Percentiles rank a stretch among this genome's conserved stretches.
Evolutionary conservation across 495 filamentous ascomycete species (phyloP).

Genomic region (Aspergillus ellipticus): DNA sequence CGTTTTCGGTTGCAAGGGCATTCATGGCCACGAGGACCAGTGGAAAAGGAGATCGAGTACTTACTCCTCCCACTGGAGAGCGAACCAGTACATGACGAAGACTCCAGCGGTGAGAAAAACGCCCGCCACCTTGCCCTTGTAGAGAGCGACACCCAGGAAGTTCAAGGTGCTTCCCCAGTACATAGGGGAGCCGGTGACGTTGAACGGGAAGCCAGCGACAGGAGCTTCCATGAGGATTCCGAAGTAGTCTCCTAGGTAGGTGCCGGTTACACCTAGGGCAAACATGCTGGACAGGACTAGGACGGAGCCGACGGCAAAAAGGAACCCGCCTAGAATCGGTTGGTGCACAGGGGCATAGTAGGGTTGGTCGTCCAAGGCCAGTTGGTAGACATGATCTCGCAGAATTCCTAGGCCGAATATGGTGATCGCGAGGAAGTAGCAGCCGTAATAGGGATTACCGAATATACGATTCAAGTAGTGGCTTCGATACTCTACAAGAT

Average conservation of each 20-base stretch:
- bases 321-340: conserved; percentile 65
- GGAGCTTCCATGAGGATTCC: conserved; percentile 95
- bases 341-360: conserved; percentile 56
- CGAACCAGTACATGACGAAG: conserved; percentile 73
- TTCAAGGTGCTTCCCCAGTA: conserved; percentile 91
- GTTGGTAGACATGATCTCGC: conserved; percentile 66
- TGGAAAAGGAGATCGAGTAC: conserved; percentile 20
- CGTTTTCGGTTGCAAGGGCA: background rate
- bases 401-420: conserved; percentile 91
- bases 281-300: conserved; percentile 87
- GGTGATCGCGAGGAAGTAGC: conserved; percentile 81
- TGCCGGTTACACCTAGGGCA: conserved; percentile 92
- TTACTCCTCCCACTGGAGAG: conserved; percentile 85
- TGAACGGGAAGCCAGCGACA: conserved; percentile 94
- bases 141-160: conserved; percentile 85
- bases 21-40: background rate
- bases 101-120: conserved; percentile 73
- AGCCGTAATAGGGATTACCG: conserved; percentile 73
- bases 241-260: conserved; percentile 97
- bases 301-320: conserved; percentile 73
- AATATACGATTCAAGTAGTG: conserved; percentile 85
- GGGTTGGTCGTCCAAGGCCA: conserved; percentile 38
- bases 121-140: conserved; percentile 86
- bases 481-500: conserved; percentile 76
- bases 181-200: conserved; percentile 88